Evolutionary conservation across 2,329 filamentous ascomycete genomes (phyloP), one percentile per base, ranked within the genome.

Genomic region (Xylariaceae sp.): DNA sequence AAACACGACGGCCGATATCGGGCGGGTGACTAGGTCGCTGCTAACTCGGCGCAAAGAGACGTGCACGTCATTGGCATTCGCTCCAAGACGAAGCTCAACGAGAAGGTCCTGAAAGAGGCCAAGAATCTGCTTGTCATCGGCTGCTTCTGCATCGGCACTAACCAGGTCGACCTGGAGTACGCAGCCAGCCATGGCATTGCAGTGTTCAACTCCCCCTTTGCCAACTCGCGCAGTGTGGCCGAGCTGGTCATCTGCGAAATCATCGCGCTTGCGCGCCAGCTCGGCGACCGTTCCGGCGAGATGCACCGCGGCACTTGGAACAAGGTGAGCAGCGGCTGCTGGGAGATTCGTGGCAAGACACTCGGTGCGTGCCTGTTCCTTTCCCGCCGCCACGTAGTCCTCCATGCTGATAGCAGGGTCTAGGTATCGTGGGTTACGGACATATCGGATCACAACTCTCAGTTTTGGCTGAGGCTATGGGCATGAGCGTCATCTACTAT

Each of bases 91-190:
- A 96, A 94, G 76, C 82, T 99, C 69, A 92, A 85, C 8, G 86
- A 88, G 59, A 86, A 85, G 66, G 89, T 99, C 26, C 80, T 99
- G 57, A 80, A 83, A 53, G 86, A 95, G 70, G 94, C 94, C 51
- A 95, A 92, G 76, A 95, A 96, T 71, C 81, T 99, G 50, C 87
- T 97, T 55, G 94, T 96, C 58, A 84, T 97, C 64, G 94, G 94
- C 57, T 99, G 94, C 77, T 99, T 99, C 81, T 99, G 94, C 72
- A 99, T 99, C 66, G 94, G 94, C 61, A 99, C 94, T 53, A 97
- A 95, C 76, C 91, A 95, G 72, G 91, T 96, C 61, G 87, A 95
- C 70, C 83, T 95, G 56, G 81, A 89, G 57, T 92, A 84, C 68
- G 90, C 91, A 29, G 90, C 90, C 45, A 80, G 81, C 63, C 84